phyloP scores from a whole-genome alignment of 441 rosid species.

The Gossypium lobatum region DNA sequence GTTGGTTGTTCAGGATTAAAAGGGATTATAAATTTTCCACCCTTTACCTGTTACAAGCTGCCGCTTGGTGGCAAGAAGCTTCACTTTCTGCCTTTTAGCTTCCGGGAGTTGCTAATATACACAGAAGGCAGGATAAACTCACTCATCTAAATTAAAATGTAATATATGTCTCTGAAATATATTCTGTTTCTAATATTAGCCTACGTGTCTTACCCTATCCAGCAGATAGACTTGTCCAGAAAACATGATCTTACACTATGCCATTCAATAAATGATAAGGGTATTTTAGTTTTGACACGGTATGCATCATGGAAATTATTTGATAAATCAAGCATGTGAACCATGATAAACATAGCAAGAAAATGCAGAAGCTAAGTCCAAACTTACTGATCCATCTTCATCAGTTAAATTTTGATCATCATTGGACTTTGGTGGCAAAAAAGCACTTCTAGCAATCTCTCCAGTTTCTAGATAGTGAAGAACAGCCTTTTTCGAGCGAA shows the following conservation, averaged over 20 bases:
- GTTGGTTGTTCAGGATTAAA: slow-evolving; percentile 11
- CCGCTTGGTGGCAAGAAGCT: slow-evolving; percentile 16
- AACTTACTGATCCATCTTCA: slow-evolving; percentile 17
- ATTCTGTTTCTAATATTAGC: background rate
- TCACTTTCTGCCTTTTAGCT: slow-evolving; percentile 26
- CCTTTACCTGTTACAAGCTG: slow-evolving; percentile 26
- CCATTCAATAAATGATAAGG: background rate
- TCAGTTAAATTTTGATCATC: slow-evolving; percentile 11
- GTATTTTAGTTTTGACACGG: background rate
- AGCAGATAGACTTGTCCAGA: background rate
- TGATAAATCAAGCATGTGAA: background rate
- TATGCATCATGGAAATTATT: background rate
- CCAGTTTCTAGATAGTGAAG: slow-evolving; percentile 36
- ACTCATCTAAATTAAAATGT: background rate
- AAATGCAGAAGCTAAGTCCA: slow-evolving; percentile 11
- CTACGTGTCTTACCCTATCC: background rate
- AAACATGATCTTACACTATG: background rate
- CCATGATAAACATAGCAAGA: background rate
- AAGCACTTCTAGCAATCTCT: slow-evolving; percentile 25
- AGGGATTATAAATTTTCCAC: slow-evolving; percentile 9
- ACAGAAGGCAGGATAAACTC: slow-evolving; percentile 1
- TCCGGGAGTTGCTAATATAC: slow-evolving; percentile 22
- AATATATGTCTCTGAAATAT: background rate
- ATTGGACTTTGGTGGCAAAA: slow-evolving; percentile 14
- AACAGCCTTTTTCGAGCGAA: slow-evolving; percentile 34